Conservation (phyloP, 2,329 filamentous ascomycete genomes). For the Madurella mycetomatis region DNA sequence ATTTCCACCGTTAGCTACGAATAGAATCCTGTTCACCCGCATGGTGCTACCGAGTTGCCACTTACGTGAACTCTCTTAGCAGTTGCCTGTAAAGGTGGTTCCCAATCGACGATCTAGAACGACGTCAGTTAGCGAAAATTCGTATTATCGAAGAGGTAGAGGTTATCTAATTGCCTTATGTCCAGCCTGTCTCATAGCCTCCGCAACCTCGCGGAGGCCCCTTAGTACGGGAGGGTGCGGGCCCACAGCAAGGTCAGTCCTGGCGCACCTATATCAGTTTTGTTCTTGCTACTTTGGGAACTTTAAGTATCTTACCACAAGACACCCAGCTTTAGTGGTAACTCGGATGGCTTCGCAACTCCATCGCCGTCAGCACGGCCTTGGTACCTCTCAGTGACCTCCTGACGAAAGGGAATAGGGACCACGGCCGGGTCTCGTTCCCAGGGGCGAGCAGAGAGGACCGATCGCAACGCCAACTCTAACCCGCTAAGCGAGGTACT, state of each 20-base stretch:
- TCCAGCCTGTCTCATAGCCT: slow-evolving; percentile 46
- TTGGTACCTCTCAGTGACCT: slow-evolving; percentile 38
- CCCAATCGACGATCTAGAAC: slow-evolving; percentile 50
- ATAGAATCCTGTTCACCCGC: no score
- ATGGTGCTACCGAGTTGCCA: background rate
- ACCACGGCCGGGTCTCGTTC: slow-evolving; percentile 59
- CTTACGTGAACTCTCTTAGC: slow-evolving; percentile 38
- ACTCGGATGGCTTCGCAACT: slow-evolving; percentile 4
- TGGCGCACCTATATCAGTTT: background rate
- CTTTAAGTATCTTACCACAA: slow-evolving; percentile 29
- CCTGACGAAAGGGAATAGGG: slow-evolving; percentile 61
- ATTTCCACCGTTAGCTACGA: background rate
- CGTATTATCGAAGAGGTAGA: background rate
- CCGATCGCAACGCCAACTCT: slow-evolving; percentile 46
- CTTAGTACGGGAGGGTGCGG: slow-evolving; percentile 55
- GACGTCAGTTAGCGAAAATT: background rate
- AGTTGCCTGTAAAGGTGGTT: slow-evolving; percentile 46
- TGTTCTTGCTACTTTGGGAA: background rate
- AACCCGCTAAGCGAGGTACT: slow-evolving; percentile 52
- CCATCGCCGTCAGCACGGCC: slow-evolving; percentile 23
- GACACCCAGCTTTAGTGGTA: slow-evolving; percentile 50
- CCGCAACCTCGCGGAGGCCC: slow-evolving; percentile 47
- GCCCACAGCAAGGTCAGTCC: slow-evolving; percentile 45
- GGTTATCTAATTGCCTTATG: slow-evolving; percentile 38
- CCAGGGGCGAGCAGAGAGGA: slow-evolving; percentile 61